Evolutionary conservation across 2,329 filamentous ascomycete species (phyloP).

Genomic region (Penicillium sp.): DNA sequence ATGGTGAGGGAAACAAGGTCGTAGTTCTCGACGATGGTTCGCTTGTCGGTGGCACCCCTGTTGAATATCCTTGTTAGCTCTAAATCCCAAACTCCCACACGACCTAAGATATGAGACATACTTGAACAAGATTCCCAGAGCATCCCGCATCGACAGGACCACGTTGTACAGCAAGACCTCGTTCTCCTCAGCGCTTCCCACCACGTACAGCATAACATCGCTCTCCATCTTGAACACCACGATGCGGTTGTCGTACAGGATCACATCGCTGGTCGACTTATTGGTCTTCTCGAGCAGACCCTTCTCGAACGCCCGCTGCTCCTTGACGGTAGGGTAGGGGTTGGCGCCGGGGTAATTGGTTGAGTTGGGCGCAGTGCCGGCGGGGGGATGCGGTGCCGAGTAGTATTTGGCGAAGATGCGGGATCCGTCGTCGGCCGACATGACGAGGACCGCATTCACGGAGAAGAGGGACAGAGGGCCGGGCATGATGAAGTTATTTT

Average conservation of each 20-base stretch:
- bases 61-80: constrained; percentile 17
- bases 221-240: constrained; percentile 98
- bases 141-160: constrained; percentile 84
- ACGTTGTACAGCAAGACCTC: constrained; percentile 96
- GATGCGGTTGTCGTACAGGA: constrained; percentile 94
- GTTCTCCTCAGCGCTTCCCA: constrained; percentile 89
- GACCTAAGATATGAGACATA: constrained; percentile 43
- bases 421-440: constrained; percentile 81
- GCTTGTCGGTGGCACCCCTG: constrained; percentile 94
- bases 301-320: constrained; percentile 96
- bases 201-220: constrained; percentile 94
- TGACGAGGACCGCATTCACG: constrained; percentile 73
- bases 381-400: constrained; percentile 64
- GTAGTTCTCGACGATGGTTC: constrained; percentile 98
- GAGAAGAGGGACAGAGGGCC: constrained; percentile 73
- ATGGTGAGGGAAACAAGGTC: constrained; percentile 90
- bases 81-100: background rate
- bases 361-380: constrained; percentile 56
- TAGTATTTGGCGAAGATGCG: constrained; percentile 96
- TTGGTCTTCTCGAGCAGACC: constrained; percentile 91
- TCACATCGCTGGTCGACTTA: constrained; percentile 93
- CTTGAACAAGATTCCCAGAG: constrained; percentile 89
- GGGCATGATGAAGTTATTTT: constrained; percentile 55
- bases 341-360: constrained; percentile 63
- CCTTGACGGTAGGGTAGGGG: constrained; percentile 84